Evolutionary conservation across 2,329 filamentous ascomycete genomes (phyloP).

Genomic region (Beauveria scarabaeidicola): DNA sequence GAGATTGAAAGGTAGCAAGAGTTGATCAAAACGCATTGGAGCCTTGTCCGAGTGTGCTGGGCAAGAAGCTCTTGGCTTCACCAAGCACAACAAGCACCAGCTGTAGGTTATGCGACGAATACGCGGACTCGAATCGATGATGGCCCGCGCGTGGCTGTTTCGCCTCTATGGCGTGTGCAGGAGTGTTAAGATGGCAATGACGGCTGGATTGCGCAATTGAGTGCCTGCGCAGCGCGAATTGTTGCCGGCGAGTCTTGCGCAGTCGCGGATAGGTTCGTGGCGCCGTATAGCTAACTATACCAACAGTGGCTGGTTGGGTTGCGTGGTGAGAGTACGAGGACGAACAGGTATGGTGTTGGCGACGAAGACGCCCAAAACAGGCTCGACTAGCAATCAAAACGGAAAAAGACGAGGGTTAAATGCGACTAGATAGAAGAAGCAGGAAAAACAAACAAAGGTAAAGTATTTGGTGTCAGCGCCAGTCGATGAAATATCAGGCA

Average conservation of each 20-base stretch:
- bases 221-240: not conserved
- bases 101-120: not conserved
- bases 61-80: not conserved
- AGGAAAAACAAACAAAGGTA: not conserved
- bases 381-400: not conserved
- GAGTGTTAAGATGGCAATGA: not conserved
- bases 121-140: not conserved
- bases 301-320: not conserved
- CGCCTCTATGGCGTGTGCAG: not conserved
- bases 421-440: not conserved
- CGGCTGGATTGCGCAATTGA: not conserved
- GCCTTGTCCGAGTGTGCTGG: not conserved
- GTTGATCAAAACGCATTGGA: not conserved
- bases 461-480: slow-evolving; percentile 3
- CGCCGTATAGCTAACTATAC: not conserved
- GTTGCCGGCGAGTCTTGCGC: not conserved
- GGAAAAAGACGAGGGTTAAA: not conserved
- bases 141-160: not conserved
- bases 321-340: not conserved
- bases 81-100: not conserved
- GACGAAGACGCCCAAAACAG: not conserved
- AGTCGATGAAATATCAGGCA: not conserved
- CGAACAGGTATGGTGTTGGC: not conserved
- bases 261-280: not conserved
- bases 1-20: not conserved